phyloP scores from a whole-genome alignment of 768 basidiomycete species.

The Suillus sp. region DNA sequence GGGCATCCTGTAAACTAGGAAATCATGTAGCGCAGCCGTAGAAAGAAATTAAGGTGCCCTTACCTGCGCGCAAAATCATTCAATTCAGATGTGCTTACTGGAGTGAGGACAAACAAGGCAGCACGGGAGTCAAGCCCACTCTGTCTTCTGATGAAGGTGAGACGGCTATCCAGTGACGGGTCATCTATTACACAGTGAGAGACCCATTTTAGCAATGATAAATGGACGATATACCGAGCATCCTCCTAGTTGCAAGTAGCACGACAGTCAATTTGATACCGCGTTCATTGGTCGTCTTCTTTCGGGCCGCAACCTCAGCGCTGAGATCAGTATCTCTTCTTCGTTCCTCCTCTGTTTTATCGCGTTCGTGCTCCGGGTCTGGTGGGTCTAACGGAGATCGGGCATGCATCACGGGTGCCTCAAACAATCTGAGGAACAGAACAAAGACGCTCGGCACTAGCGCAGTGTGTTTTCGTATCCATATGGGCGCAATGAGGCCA shows the following conservation, averaged over 20 bases:
- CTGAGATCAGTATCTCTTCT: conserved; percentile 75
- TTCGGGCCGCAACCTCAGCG: conserved; percentile 75
- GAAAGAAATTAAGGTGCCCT: conserved; percentile 1
- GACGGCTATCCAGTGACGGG: conserved; percentile 74
- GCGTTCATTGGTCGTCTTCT: conserved; percentile 79
- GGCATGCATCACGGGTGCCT: conserved; percentile 50
- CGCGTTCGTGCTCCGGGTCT: conserved; percentile 55
- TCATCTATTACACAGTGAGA: conserved; percentile 60
- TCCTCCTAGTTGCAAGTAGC: conserved; percentile 81
- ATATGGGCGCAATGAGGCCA: conserved; percentile 95
- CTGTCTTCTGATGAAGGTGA: conserved; percentile 86
- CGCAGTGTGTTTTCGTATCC: conserved; percentile 94
- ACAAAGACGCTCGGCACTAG: conserved; percentile 94
- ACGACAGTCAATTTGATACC: conserved; percentile 95
- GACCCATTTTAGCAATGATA: background rate
- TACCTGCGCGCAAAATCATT: conserved; percentile 88
- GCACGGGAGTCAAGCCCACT: conserved; percentile 90
- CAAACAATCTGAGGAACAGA: conserved; percentile 83
- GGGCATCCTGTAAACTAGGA: conserved; percentile 78
- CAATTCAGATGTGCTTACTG: conserved; percentile 84
- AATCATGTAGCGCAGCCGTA: conserved; percentile 8
- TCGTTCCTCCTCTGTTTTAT: conserved; percentile 69
- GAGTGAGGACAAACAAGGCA: conserved; percentile 91
- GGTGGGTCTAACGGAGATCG: conserved; percentile 57
- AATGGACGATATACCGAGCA: conserved; percentile 66